Base-by-base conservation (phyloP, 2,329 filamentous ascomycete genomes). In the Cladosporium cucumerinum region DNA sequence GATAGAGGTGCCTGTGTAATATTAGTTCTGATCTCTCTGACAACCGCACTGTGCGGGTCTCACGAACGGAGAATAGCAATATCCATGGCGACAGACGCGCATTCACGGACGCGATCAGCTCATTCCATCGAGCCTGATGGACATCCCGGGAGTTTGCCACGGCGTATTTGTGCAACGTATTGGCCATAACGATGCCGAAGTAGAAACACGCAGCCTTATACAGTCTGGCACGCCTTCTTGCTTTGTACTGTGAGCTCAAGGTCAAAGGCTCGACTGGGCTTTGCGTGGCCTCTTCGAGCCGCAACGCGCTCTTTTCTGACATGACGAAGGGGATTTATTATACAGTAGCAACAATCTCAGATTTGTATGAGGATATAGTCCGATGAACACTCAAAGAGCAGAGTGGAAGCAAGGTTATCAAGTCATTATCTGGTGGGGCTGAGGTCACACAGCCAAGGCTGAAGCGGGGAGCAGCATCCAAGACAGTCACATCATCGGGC, bases 391-490 rank as follows among this genome's bases (percentile, higher is more conserved):
- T 43, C 18, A 5, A 10, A 46, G 39, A 46, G 10, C 7, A 46
- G 39, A 46, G n/a, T 46, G 39, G 39, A 46, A 3, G 39, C 18
- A 43, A 21, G 39, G 39, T 43, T 43, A n/a, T 43, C 12, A 21
- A 10, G 39, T 43, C 39, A 14, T 2, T 21, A 46, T 21, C 39
- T 21, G 18, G 23, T 8, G 51, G 32, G 26, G 51, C 51, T 54
- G 51, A 54, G 49, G 25, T 28, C 36, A n/a, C n/a, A 28, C 51
- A 54, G 51, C 51, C 51, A 54, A 54, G 51, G 51, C 26, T 54
- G 51, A 54, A 32, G 51, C 26, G 51, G 51, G 51, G 51, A 54
- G 51, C 26, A 32, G 39, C 39, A 39, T 39, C 34, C 34, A 46
- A 21, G 39, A 46, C 39, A 46, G 23, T 46, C 39, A 46, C 39